Evolutionary conservation across 2,329 filamentous ascomycete species (phyloP).

Genomic region (Didymosphaeria variabile): DNA sequence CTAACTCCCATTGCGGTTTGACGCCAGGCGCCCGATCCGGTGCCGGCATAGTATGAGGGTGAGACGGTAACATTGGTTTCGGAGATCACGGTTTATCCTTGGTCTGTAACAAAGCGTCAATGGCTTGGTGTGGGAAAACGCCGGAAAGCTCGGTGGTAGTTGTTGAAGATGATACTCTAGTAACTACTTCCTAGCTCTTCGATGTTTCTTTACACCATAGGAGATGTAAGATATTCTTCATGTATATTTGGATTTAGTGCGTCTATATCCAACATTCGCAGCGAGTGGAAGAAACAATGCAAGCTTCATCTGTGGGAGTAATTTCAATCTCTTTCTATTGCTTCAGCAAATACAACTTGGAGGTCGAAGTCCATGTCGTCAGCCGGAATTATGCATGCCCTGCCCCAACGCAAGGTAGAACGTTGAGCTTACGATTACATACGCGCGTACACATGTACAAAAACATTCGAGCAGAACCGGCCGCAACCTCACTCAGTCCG

Average conservation of each 20-base stretch:
- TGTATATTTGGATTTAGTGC: too few relatives aligned
- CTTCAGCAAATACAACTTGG: too few relatives aligned
- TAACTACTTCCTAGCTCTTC: too few relatives aligned
- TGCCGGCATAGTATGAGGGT: not conserved
- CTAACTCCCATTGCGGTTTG: not conserved
- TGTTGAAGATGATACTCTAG: not conserved
- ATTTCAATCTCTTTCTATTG: too few relatives aligned
- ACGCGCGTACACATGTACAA: not conserved
- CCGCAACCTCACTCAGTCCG: not conserved
- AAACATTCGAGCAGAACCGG: not conserved
- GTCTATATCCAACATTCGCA: too few relatives aligned
- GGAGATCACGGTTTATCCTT: not conserved
- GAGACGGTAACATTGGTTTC: not conserved
- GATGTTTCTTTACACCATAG: not conserved
- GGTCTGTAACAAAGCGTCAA: not conserved
- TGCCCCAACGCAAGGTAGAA: not conserved
- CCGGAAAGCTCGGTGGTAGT: not conserved
- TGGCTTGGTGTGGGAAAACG: not conserved
- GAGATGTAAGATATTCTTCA: not conserved
- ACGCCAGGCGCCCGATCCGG: not conserved
- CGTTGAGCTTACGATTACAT: not conserved
- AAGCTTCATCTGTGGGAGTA: too few relatives aligned
- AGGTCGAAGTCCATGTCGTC: not conserved
- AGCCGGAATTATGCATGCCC: not conserved
- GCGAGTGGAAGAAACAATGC: too few relatives aligned